A percentile compares a stretch with the other conserved stretches of the same genome.
These are phyloP conservation scores for Diplogelasinospora grovesii DNA, from an alignment of 495 filamentous ascomycete species.

Conservation along the genomic window DNA sequence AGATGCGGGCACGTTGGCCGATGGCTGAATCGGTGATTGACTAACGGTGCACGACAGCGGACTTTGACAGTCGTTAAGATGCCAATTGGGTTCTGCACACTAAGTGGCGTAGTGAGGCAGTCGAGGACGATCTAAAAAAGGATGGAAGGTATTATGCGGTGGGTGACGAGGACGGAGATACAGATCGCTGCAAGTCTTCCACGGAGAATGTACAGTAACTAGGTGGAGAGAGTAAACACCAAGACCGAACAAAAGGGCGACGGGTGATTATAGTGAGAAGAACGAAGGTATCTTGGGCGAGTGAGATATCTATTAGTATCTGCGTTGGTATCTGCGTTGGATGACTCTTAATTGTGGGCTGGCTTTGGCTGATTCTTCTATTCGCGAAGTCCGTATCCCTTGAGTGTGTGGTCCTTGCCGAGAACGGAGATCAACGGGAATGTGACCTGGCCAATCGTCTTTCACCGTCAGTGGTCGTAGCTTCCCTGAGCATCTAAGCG, in stretches of 20 bases:
- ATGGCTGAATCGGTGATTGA: constrained; percentile 4
- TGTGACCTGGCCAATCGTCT: constrained; percentile 25
- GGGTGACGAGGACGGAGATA: background rate
- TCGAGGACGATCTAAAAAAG: no score
- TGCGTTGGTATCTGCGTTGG: constrained; percentile 9
- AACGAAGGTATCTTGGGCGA: background rate
- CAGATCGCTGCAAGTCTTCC: no score
- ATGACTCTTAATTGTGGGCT: constrained; percentile 18
- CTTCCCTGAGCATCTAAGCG: background rate
- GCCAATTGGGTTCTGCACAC: constrained; percentile 1
- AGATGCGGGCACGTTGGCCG: background rate
- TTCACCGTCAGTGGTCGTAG: constrained; percentile 18
- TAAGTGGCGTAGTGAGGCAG: background rate
- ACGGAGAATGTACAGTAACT: no score
- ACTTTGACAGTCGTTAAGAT: background rate
- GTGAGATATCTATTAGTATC: no score
- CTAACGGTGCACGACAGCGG: constrained; percentile 5
- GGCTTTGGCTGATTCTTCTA: constrained; percentile 2
- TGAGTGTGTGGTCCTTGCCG: constrained; percentile 17
- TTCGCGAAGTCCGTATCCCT: constrained; percentile 2
- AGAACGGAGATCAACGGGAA: constrained; percentile 30
- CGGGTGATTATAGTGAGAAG: no score
- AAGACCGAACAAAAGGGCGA: no score
- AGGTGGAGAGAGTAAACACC: no score
- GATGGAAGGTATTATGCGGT: background rate